Evolutionary conservation across 495 filamentous ascomycete species (phyloP), one percentile per base, ranked within the genome.

Genomic region (Xanthoparmelia taractica): DNA sequence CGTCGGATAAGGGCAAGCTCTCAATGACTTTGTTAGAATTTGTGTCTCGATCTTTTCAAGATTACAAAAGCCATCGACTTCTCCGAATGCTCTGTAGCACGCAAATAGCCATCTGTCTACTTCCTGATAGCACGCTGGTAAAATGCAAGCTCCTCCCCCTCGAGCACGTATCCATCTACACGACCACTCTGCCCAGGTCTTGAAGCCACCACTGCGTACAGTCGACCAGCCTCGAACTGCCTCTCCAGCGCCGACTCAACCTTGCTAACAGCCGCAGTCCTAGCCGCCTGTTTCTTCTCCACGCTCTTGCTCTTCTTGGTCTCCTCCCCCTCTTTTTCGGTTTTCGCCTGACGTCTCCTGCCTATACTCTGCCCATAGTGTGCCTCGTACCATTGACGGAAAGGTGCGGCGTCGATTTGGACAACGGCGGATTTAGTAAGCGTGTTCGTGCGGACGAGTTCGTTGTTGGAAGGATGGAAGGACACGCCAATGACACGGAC

Each of bases 381-480:
- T 65, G 94, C 90, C 85, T 98, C 94, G 78, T 96, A 98, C 94
- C 94, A 98, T 83, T 97, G 95, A 75, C 94, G 83, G 89, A 98
- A 98, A 68, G 94, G 94, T 58, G 92, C 90, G 67, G 95, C 95
- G 79, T 98, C 94, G 80, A 98, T 82, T 83, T 97, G 95, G 76
- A 98, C 91, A 70, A 98, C 89, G 80, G 94, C 92, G 70, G 92
- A 89, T 82, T 91, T 95, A 83, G 94, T 98, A 76, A 99, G 84
- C 82, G 94, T 97, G 85, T 99, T 99, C 78, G 94, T 99, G 74
- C 94, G 95, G 82, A 99, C 91, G 72, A 99, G 84, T 80, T 99
- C 94, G 88, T 99, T 99, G 90, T 99, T 99, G 76, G 94, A 97
- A 59, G 94, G 95, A 79, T 99, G 94, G 87, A 87, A 99, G 73